Evolutionary conservation across 2,329 filamentous ascomycete genomes (phyloP).

Genomic region (Colletotrichum horii): DNA sequence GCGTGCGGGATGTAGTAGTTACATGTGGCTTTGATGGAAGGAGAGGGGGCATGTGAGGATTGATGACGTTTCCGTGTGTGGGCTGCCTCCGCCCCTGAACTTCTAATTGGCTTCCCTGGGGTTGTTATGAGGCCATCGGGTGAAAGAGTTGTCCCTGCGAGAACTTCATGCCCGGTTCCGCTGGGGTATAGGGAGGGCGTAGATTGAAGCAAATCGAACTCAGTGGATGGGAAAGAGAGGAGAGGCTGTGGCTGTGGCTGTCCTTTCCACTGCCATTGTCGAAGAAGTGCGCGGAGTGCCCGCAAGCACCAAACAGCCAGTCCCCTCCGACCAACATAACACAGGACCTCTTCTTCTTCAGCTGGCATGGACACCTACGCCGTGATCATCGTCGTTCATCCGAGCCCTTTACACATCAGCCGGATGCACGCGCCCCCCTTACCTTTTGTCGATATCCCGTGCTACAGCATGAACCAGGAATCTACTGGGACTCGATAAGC

Average conservation of each 20-base stretch:
- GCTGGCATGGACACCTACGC: background rate
- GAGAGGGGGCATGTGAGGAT: background rate
- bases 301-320: background rate
- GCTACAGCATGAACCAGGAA: slow-evolving; percentile 1
- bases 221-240: background rate
- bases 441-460: background rate
- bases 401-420: background rate
- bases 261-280: background rate
- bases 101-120: background rate
- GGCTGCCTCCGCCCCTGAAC: background rate
- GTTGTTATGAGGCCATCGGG: background rate
- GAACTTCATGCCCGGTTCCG: background rate
- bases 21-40: background rate
- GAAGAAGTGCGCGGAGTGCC: background rate
- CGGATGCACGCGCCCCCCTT: background rate
- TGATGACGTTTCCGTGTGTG: background rate
- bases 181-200: background rate
- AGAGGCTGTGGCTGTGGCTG: background rate
- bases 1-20: background rate
- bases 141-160: background rate
- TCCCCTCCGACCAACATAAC: background rate
- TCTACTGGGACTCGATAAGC: slow-evolving; percentile 18
- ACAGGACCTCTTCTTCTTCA: background rate
- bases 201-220: background rate
- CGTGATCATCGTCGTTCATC: background rate